These are phyloP conservation scores for Solanum lignicaule DNA, from an alignment of 257 asterid genomes.

Conservation along the genomic window DNA sequence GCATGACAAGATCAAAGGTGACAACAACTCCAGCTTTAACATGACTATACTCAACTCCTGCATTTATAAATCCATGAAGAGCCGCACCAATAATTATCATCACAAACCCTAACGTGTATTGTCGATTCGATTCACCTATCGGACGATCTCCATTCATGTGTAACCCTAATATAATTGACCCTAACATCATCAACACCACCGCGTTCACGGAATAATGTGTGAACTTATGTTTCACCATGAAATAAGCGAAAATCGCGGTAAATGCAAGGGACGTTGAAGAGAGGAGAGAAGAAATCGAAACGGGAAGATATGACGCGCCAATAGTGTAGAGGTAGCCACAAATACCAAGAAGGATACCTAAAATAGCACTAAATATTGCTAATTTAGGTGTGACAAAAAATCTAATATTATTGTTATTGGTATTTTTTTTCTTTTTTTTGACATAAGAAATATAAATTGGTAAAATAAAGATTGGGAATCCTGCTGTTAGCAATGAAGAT, in stretches of 20 bases:
- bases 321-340: constrained; percentile 23
- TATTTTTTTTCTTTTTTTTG: not conserved
- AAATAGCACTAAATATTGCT: not conserved
- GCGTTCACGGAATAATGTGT: constrained; percentile 12
- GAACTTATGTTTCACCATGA: constrained; percentile 18
- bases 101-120: constrained; percentile 12
- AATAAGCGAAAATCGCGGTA: constrained; percentile 14
- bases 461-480: constrained; percentile 19
- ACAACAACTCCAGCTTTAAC: constrained; percentile 11
- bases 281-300: constrained; percentile 21
- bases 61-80: constrained; percentile 17
- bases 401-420: not conserved
- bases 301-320: constrained; percentile 16
- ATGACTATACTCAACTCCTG: constrained; percentile 16
- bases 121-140: constrained; percentile 12
- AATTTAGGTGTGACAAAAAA: constrained; percentile 10
- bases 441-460: constrained; percentile 13
- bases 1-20: constrained; percentile 14
- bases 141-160: constrained; percentile 20
- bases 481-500: constrained; percentile 20
- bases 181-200: constrained; percentile 21
- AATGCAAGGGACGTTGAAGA: constrained; percentile 18
- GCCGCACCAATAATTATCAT: constrained; percentile 24
- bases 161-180: constrained; percentile 18
- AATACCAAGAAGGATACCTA: constrained; percentile 15